phyloP scores from a whole-genome alignment of 257 asterid species.

The Cynanchum wilfordii region DNA sequence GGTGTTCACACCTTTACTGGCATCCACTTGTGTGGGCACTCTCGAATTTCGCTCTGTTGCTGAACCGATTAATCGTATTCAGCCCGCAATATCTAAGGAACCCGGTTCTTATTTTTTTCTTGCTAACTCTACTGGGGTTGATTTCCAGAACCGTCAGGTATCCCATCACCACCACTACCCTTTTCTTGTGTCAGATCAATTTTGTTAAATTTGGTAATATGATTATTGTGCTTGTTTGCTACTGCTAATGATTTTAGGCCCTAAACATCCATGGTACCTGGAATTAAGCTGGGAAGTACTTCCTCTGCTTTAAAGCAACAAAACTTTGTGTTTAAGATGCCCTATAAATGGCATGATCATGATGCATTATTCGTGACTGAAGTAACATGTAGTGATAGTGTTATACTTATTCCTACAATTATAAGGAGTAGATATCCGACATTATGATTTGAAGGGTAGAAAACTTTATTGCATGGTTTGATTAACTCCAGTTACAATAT shows the following conservation, averaged over 20 bases:
- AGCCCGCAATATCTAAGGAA: conserved; percentile 83
- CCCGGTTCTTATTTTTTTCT: conserved; percentile 90
- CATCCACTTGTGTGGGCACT: conserved; percentile 98
- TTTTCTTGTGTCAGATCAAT: not conserved
- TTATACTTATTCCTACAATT: not conserved
- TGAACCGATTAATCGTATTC: conserved; percentile 90
- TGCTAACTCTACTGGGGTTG: conserved; percentile 68
- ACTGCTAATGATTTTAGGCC: not conserved
- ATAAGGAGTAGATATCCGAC: not conserved
- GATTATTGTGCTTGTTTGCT: not conserved
- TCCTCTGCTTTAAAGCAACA: not conserved
- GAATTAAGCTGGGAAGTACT: not conserved
- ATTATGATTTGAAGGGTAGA: not conserved
- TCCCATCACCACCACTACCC: not conserved
- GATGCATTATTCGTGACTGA: not conserved
- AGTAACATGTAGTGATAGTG: not conserved
- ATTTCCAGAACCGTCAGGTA: conserved; percentile 73
- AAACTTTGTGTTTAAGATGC: not conserved
- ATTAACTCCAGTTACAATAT: not conserved
- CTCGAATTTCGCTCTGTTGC: conserved; percentile 98
- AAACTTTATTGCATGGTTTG: not conserved
- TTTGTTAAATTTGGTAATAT: not conserved
- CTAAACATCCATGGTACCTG: not conserved
- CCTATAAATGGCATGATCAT: not conserved
- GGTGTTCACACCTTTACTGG: conserved; percentile 96